Evolutionary conservation across 1,284 basidiomycete species (phyloP).

Genomic region (Hemileia vastatrix): DNA sequence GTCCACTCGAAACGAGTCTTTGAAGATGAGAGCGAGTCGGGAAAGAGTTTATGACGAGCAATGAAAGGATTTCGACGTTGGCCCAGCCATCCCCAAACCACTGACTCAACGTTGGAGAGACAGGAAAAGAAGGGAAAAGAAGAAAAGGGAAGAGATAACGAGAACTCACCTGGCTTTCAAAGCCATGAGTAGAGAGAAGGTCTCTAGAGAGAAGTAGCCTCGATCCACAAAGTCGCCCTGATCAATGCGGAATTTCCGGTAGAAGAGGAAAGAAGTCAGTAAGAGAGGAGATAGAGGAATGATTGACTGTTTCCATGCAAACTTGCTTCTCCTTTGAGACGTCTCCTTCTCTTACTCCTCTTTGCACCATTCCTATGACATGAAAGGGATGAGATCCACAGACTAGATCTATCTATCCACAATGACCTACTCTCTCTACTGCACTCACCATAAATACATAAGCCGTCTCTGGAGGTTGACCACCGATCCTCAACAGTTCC

Average conservation of each 20-base stretch:
- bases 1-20: too few relatives aligned
- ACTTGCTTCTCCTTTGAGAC: too few relatives aligned
- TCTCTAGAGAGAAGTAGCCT: constrained; percentile 90
- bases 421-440: too few relatives aligned
- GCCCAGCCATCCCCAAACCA: background rate
- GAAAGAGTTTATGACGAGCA: background rate
- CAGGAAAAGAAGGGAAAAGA: constrained; percentile 39
- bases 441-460: constrained; percentile 86
- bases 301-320: too few relatives aligned
- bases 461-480: constrained; percentile 74
- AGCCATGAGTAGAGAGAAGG: constrained; percentile 74
- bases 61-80: background rate
- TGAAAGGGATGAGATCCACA: too few relatives aligned
- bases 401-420: too few relatives aligned
- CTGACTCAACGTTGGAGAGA: background rate
- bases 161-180: constrained; percentile 70
- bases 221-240: constrained; percentile 96
- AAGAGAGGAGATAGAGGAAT: too few relatives aligned
- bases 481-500: constrained; percentile 80
- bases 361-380: too few relatives aligned
- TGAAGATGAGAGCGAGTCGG: too few relatives aligned
- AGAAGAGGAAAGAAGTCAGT: too few relatives aligned
- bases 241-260: background rate
- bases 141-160: background rate
- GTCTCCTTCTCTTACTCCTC: too few relatives aligned